Conservation (phyloP, 768 basidiomycete genomes). For the Butyriboletus loyo region DNA sequence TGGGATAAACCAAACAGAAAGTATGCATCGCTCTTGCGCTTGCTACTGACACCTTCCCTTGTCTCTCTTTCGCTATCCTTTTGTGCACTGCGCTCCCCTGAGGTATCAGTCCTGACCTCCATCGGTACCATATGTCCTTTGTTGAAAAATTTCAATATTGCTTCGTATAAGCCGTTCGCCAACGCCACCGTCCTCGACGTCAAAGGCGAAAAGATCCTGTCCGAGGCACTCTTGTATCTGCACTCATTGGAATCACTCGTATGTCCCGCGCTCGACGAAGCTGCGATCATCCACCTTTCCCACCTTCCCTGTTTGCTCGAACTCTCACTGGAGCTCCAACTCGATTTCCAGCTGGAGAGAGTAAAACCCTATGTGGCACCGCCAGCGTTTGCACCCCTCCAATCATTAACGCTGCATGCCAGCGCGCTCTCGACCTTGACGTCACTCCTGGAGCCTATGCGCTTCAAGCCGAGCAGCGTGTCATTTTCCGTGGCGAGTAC, state of each 20-base stretch:
- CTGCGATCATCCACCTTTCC: conserved; percentile 23
- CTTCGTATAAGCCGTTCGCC: neutral
- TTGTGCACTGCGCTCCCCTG: conserved; percentile 12
- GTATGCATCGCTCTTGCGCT: conserved; percentile 19
- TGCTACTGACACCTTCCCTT: conserved; percentile 23
- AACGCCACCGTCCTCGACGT: conserved; percentile 4
- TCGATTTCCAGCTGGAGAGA: conserved; percentile 13
- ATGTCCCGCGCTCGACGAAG: conserved; percentile 21
- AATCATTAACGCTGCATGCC: conserved; percentile 8
- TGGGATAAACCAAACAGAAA: conserved; percentile 16
- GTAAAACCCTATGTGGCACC: conserved; percentile 8
- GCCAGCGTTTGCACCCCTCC: conserved; percentile 16
- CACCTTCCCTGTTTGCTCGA: conserved; percentile 14
- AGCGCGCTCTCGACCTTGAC: conserved; percentile 16
- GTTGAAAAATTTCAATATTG: conserved; percentile 13
- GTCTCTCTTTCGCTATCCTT: conserved; percentile 9
- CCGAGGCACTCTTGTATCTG: conserved; percentile 18
- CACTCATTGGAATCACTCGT: conserved; percentile 13
- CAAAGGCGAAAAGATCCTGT: conserved; percentile 19
- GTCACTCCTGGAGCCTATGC: conserved; percentile 18
- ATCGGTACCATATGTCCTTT: conserved; percentile 22
- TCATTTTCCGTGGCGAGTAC: conserved; percentile 11
- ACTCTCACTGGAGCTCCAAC: conserved; percentile 15
- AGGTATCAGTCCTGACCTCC: conserved; percentile 18
- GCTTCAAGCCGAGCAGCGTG: conserved; percentile 12